Conservation (phyloP, 1,139 yeast species). For the Kluyveromyces marxianus region DNA sequence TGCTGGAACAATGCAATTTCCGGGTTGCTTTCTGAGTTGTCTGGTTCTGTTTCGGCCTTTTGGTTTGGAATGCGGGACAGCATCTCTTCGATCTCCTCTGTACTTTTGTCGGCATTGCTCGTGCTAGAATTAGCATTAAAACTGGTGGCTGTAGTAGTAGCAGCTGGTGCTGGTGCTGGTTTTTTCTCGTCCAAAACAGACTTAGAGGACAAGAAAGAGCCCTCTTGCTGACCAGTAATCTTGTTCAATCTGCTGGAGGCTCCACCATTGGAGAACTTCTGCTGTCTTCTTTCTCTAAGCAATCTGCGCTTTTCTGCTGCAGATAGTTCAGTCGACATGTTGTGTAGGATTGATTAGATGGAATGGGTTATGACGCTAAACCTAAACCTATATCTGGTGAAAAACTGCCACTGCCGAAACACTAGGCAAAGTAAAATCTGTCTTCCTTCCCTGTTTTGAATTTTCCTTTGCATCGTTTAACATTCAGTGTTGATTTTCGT, state of each 20-base stretch:
- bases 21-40: slow-evolving; percentile 6
- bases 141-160: slow-evolving; percentile 4
- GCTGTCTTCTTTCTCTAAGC: slow-evolving; percentile 62
- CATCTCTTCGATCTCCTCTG: slow-evolving; percentile 16
- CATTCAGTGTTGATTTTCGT: too few relatives aligned
- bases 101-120: slow-evolving; percentile 6
- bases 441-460: too few relatives aligned
- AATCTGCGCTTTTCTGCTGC: slow-evolving; percentile 59
- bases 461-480: too few relatives aligned
- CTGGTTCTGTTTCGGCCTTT: slow-evolving; percentile 1
- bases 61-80: slow-evolving; percentile 13
- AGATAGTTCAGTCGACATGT: slow-evolving; percentile 28
- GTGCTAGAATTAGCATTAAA: not conserved
- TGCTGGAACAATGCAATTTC: slow-evolving; percentile 10
- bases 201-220: slow-evolving; percentile 30
- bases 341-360: too few relatives aligned
- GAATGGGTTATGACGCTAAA: not conserved
- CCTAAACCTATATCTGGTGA: too few relatives aligned
- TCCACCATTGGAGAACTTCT: slow-evolving; percentile 54
- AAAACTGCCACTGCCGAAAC: too few relatives aligned
- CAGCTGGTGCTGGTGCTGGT: slow-evolving; percentile 1
- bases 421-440: too few relatives aligned
- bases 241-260: slow-evolving; percentile 50
- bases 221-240: slow-evolving; percentile 36
- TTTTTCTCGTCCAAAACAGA: slow-evolving; percentile 27